Evolutionary conservation across 2,329 filamentous ascomycete species (phyloP), one percentile per base, ranked within the genome.

Genomic region (Triangularia verruculosa): DNA sequence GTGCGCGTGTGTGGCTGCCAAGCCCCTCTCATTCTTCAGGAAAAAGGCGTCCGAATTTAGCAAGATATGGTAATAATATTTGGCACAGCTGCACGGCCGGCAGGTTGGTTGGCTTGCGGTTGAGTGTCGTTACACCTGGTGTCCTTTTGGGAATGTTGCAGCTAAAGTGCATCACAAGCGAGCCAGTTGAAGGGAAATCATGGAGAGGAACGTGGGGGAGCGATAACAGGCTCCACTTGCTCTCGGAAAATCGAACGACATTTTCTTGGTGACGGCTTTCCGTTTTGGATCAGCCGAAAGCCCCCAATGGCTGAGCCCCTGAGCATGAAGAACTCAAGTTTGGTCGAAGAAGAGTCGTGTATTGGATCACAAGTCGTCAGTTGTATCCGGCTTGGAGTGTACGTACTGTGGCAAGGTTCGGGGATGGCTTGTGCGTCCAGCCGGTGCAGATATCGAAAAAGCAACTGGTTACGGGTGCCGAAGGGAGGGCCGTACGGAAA

Each of bases 61-160:
- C 54, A 32, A 27, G 30, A 32, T 32, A 57, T 27, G 54, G 27
- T 57, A 28, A 57, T 57, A 28, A n/a, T 27, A 28, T 57, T 1
- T 20, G 25, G 54, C 27, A 22, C 4, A 17, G 22, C 54, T 5
- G 22, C 54, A 32, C 54, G 7, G 25, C 15, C 54, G 13, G 32
- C 54, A 28, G 24, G 8, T 47, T 56, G 43, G 52, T 27, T 34
- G 43, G 55, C 2, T 22, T 22, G 27, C 32, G 54, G 57, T 54
- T 17, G 20, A 20, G 39, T 9, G 39, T 47, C n/a, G 39, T 47
- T 22, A 17, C 39, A 47, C 0, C 20, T 47, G n/a, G 6, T 9
- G 39, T 47, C 52, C 24, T 60, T 63, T 60, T 34, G 55, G 61
- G 64, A 27, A 32, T 57, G 59, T 39, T 68, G 67, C 68, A 68